Evolutionary conservation across 306 rosid species (phyloP).

Genomic region (Lathyrus oleraceus): DNA sequence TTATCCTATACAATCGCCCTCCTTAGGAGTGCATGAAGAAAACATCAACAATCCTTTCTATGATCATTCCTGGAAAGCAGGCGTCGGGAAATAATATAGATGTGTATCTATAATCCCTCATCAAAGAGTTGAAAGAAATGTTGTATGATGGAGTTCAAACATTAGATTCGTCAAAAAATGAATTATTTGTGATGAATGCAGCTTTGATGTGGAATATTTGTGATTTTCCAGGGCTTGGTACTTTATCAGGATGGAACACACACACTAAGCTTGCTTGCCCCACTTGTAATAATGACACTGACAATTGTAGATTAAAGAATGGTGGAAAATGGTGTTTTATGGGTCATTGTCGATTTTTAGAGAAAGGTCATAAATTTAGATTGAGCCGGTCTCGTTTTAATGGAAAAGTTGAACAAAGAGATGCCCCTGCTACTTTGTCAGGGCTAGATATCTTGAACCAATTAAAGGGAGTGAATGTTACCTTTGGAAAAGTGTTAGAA

Average conservation of each 20-base stretch:
- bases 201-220: background rate
- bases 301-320: background rate
- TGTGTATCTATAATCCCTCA: no score
- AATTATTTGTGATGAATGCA: background rate
- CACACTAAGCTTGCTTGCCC: background rate
- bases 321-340: background rate
- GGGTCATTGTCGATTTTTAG: background rate
- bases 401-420: background rate
- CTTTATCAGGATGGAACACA: no score
- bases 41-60: background rate
- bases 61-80: background rate
- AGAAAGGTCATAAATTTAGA: background rate
- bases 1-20: background rate
- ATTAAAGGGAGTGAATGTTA: no score
- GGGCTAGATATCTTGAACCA: background rate
- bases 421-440: background rate
- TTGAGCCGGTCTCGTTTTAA: background rate
- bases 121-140: slow-evolving; percentile 4
- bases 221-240: no score
- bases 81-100: background rate
- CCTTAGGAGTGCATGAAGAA: background rate
- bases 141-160: background rate
- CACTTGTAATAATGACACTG: background rate
- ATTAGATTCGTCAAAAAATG: background rate
- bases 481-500: no score